phyloP scores from a whole-genome alignment of 208 protist species.

The Polymyxa betae region DNA sequence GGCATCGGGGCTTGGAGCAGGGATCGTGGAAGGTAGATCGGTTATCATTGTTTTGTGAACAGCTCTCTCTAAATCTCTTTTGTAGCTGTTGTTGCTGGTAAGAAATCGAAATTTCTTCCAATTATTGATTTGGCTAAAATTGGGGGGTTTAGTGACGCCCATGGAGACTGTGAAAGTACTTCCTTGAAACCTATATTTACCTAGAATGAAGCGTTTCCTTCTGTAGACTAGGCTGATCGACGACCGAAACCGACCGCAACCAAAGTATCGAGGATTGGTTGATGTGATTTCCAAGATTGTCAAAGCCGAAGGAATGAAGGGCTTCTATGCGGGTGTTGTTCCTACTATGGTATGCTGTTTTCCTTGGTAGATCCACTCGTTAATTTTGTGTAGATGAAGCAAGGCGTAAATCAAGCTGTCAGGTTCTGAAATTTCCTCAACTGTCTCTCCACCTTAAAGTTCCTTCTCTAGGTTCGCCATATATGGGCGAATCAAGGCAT shows the following conservation, averaged over 20 bases:
- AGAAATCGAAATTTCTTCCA: neutral
- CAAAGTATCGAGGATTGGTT: neutral
- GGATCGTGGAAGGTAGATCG: neutral
- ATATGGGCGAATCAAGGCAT: conserved; percentile 5
- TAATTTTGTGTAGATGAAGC: conserved; percentile 22
- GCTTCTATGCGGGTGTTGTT: conserved; percentile 31
- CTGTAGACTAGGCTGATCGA: conserved; percentile 9
- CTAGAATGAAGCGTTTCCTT: neutral
- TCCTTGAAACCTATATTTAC: neutral
- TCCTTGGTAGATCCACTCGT: neutral
- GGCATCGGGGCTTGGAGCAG: neutral
- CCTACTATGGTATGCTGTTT: neutral
- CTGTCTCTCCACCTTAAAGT: neutral
- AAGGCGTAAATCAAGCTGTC: conserved; percentile 18
- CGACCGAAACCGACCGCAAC: conserved; percentile 1
- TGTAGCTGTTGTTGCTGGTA: neutral
- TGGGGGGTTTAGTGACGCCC: neutral
- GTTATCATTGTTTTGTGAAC: neutral
- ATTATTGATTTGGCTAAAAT: neutral
- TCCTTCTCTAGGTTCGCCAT: neutral
- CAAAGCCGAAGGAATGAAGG: conserved; percentile 24
- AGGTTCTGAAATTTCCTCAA: neutral
- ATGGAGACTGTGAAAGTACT: conserved; percentile 32
- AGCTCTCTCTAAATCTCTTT: neutral
- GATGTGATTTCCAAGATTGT: conserved; percentile 9